phyloP scores from a whole-genome alignment of 208 protist genomes.

The Trypanosoma boissoni region DNA sequence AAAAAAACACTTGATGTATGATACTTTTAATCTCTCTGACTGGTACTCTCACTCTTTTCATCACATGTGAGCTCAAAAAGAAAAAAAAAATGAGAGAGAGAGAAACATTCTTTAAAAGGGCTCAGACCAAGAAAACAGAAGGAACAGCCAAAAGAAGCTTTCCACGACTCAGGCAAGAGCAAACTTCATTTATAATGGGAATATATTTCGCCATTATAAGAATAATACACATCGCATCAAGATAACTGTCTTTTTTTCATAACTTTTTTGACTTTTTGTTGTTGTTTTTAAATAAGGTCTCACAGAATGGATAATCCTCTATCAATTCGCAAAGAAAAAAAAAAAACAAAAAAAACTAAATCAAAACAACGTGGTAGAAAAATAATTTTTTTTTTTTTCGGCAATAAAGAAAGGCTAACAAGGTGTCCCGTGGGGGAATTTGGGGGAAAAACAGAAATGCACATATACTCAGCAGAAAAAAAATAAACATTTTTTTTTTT shows the following conservation, averaged over 20 bases:
- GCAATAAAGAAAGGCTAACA: too few relatives aligned
- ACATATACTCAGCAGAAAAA: too few relatives aligned
- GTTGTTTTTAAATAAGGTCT: slow-evolving; percentile 14
- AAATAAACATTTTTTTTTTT: slow-evolving; percentile 1
- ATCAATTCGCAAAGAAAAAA: slow-evolving; percentile 8
- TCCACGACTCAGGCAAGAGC: too few relatives aligned
- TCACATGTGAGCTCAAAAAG: neutral
- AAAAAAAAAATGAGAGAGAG: slow-evolving; percentile 14
- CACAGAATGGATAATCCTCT: too few relatives aligned
- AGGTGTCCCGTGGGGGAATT: too few relatives aligned
- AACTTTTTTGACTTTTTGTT: too few relatives aligned
- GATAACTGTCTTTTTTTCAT: too few relatives aligned
- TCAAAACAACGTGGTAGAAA: slow-evolving; percentile 1
- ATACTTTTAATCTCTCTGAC: neutral
- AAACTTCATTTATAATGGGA: too few relatives aligned
- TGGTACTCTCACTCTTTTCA: slow-evolving; percentile 5
- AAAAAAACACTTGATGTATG: too few relatives aligned
- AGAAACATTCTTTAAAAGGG: slow-evolving; percentile 4
- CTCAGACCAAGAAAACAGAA: neutral
- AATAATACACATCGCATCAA: too few relatives aligned
- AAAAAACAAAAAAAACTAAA: slow-evolving; percentile 11
- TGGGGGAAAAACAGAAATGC: too few relatives aligned
- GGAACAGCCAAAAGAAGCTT: neutral
- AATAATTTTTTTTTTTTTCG: neutral
- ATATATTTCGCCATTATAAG: too few relatives aligned